These are phyloP conservation scores for Cetraspora pellucida DNA, from an alignment of 192 early-diverging fungal genomes.

Conservation along the genomic window DNA sequence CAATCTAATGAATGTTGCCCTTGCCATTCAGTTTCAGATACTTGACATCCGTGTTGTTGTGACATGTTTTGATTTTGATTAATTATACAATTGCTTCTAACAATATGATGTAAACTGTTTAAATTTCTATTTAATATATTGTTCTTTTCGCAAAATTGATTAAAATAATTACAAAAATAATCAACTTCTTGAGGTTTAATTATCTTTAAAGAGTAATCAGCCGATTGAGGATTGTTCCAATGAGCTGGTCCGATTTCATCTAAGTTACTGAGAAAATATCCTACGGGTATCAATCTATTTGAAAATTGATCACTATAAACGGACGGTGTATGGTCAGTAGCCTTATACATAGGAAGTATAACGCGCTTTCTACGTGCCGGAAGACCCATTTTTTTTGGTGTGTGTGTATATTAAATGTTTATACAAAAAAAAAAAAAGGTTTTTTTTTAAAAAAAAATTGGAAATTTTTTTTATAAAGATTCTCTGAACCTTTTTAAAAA, in stretches of 20 bases:
- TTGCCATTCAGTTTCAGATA: too few species aligned
- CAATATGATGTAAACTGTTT: not conserved
- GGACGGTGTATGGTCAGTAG: constrained; percentile 13
- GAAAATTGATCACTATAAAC: constrained; percentile 10
- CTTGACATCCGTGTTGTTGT: too few species aligned
- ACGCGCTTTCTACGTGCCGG: not conserved
- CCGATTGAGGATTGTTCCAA: not conserved
- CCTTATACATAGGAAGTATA: constrained; percentile 9
- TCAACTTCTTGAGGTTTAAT: not conserved
- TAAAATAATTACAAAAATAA: constrained; percentile 19
- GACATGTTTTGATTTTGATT: too few species aligned
- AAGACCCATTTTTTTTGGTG: constrained; percentile 10
- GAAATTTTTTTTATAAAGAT: too few species aligned
- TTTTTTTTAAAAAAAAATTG: too few species aligned
- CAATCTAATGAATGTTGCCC: not conserved
- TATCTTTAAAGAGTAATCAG: constrained; percentile 6
- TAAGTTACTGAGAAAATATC: constrained; percentile 24
- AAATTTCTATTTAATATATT: too few species aligned
- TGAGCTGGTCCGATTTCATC: constrained; percentile 19
- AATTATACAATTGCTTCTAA: too few species aligned
- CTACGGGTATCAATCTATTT: not conserved
- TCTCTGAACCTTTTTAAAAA: too few species aligned
- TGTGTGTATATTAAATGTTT: too few species aligned
- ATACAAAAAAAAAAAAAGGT: too few species aligned
- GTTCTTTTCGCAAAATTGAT: not conserved